These are phyloP conservation scores for Oxyria digyna DNA, from an alignment of 148 eudicot species.

Conservation along the genomic window DNA sequence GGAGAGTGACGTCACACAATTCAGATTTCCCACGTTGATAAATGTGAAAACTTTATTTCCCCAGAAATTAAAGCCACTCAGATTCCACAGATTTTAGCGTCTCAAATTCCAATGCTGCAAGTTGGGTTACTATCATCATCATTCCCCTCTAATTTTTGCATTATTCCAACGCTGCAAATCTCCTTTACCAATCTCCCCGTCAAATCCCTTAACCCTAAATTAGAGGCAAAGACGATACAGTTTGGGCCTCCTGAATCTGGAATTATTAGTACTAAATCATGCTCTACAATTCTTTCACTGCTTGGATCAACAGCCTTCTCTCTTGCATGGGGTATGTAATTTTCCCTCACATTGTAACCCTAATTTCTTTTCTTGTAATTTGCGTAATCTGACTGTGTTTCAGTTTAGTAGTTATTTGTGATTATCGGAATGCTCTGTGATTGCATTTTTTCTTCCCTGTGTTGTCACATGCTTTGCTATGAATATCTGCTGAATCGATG, in stretches of 20 bases:
- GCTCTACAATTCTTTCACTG: constrained; percentile 9
- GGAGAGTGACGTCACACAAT: not conserved
- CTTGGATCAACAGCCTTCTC: constrained; percentile 2
- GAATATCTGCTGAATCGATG: too few relatives aligned
- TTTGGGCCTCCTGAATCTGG: not conserved
- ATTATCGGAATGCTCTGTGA: not conserved
- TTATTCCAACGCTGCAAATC: not conserved
- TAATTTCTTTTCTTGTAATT: not conserved
- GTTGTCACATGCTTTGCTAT: too few relatives aligned
- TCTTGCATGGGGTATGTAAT: constrained; percentile 8
- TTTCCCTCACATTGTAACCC: not conserved
- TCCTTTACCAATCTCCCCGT: constrained; percentile 3
- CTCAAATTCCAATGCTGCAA: not conserved
- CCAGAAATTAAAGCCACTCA: not conserved
- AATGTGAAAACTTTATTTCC: too few relatives aligned
- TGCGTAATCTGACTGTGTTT: not conserved
- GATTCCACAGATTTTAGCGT: not conserved
- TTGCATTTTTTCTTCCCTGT: not conserved
- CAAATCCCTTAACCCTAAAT: constrained; percentile 1
- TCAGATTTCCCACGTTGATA: not conserved
- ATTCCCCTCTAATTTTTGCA: not conserved
- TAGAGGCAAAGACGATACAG: not conserved
- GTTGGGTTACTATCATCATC: not conserved
- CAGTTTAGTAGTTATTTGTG: not conserved
- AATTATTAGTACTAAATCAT: constrained; percentile 17